These are phyloP conservation scores for Zopfochytrium polystomum DNA, from an alignment of 371 early-diverging fungal species.

Conservation along the genomic window DNA sequence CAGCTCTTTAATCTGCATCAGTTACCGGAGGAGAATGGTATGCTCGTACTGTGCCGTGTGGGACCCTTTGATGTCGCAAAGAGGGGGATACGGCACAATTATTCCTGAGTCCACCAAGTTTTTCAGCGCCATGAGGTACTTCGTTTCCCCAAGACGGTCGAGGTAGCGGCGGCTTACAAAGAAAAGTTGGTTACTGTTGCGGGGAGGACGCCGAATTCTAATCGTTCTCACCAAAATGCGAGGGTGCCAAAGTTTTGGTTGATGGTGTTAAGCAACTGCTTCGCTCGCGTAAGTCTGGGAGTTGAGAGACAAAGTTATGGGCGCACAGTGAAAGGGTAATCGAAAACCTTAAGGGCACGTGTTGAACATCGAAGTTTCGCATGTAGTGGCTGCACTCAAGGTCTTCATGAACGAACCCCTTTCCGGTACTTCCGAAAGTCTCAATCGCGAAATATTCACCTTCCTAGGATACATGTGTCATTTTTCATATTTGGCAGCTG, in stretches of 20 bases:
- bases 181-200: not conserved
- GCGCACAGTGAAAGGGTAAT: not conserved
- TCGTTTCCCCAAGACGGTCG: slow-evolving; percentile 86
- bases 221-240: slow-evolving; percentile 76
- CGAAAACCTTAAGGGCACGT: slow-evolving; percentile 62
- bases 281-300: slow-evolving; percentile 72
- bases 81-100: slow-evolving; percentile 92
- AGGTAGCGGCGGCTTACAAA: slow-evolving; percentile 73
- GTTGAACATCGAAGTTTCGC: slow-evolving; percentile 60
- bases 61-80: slow-evolving; percentile 86
- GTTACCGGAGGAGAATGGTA: slow-evolving; percentile 76
- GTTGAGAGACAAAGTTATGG: not conserved
- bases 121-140: slow-evolving; percentile 81
- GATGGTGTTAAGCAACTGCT: slow-evolving; percentile 82
- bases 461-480: slow-evolving; percentile 50
- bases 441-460: slow-evolving; percentile 98
- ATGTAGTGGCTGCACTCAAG: slow-evolving; percentile 96
- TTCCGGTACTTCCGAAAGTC: slow-evolving; percentile 99
- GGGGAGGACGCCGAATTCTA: too few species aligned
- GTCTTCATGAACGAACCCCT: slow-evolving; percentile 89
- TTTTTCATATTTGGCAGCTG: not conserved
- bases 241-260: slow-evolving; percentile 94
- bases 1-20: not conserved
- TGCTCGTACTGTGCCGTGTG: slow-evolving; percentile 99
- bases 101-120: slow-evolving; percentile 84